Evolutionary conservation across 2,329 filamentous ascomycete genomes (phyloP).

Genomic region (Fusarium lateritium): DNA sequence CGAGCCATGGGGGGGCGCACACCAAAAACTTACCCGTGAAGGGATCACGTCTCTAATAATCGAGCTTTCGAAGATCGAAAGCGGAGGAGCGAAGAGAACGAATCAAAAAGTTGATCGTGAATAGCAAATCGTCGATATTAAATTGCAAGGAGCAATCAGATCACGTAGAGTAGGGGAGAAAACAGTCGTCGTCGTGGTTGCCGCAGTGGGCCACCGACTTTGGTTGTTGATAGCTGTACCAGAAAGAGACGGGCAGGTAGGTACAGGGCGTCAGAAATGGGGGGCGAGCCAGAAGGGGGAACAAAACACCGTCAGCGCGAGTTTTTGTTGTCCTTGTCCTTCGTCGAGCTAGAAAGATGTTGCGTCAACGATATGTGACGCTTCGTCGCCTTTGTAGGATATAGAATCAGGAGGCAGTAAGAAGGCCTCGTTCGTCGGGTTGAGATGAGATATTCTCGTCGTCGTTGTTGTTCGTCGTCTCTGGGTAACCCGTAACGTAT

Average conservation of each 20-base stretch:
- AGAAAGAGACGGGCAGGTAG: constrained; percentile 41
- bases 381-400: constrained; percentile 44
- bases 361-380: constrained; percentile 43
- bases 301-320: constrained; percentile 47
- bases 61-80: constrained; percentile 39
- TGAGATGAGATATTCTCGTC: constrained; percentile 29
- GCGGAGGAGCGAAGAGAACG: constrained; percentile 26
- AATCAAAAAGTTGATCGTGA: constrained; percentile 25
- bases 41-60: constrained; percentile 57
- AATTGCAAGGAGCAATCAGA: constrained; percentile 38
- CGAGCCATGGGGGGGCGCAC: constrained; percentile 34
- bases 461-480: constrained; percentile 28
- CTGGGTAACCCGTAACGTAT: constrained; percentile 6
- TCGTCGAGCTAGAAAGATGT: constrained; percentile 22
- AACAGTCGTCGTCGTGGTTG: constrained; percentile 53
- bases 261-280: constrained; percentile 47
- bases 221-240: constrained; percentile 48
- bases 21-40: constrained; percentile 56
- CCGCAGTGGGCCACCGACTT: constrained; percentile 52
- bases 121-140: constrained; percentile 33
- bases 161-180: constrained; percentile 39
- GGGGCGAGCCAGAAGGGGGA: constrained; percentile 36
- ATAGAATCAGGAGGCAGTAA: constrained; percentile 12
- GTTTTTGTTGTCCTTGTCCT: constrained; percentile 41
- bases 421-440: constrained; percentile 18